Base-by-base conservation (phyloP, 768 basidiomycete genomes). In the Sutorius australiensis region DNA sequence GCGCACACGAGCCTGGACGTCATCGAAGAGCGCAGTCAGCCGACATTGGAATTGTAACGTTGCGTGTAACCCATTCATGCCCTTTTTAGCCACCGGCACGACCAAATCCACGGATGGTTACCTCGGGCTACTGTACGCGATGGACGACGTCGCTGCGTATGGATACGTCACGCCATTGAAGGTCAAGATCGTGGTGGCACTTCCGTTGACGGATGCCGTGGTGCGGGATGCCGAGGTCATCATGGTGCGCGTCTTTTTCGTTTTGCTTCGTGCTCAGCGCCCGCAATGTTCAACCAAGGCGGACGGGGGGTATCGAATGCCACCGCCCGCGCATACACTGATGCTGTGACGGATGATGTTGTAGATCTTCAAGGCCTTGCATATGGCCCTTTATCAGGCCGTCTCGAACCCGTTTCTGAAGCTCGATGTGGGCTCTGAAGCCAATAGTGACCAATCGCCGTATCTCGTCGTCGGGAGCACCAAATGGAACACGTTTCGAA, bases 131-230 rank as follows among this genome's bases (percentile, higher is more conserved):
- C 71, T 95, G 24, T 92, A 91, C 67, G 80, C 86, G n/a, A 87
- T 95, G 78, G 93, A 95, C 70, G 92, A 95, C 60, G 87, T 91
- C 46, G 92, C 90, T 2, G 89, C 92, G 36, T 95, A 95, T 68
- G 93, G 92, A 37, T 95, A 92, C 70, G 81, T 93, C 46, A 93
- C 91, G 10, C 90, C 92, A 12, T 74, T 91, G 55, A 90, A 87
- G 64, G 78, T 93, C 62, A 94, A 93, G 75, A 92, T 95, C 61
- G 79, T 95, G 52, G 65, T 95, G 48, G 86, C 86, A 1, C 70
- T 95, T 46, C 84, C 89, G 8, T 71, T 94, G 57, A 83, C 88
- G 8, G 93, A 95, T 64, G 77, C 87, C 12, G 81, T 93, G 19
- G 82, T 94, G 30, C 81, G 82, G 36, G 93, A 95, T 65, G 75